Evolutionary conservation across 805 yeast species (phyloP), one percentile per base, ranked within the genome.

Genomic region (Myxozyma lipomycoides): DNA sequence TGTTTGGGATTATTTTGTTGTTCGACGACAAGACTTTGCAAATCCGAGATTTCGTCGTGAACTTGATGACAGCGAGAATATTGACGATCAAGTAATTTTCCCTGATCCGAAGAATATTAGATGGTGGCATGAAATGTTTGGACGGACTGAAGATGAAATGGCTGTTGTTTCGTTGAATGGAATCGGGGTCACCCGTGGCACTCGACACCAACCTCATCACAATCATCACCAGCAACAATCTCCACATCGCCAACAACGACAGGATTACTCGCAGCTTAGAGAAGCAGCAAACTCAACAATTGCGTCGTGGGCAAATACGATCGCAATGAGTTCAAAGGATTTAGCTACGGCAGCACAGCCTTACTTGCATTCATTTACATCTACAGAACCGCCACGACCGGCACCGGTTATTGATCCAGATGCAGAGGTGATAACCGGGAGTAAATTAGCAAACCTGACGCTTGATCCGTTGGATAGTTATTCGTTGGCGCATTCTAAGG

Each of bases 1-100:
- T 12, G 96, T 85, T 1, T 90, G 98, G 98, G 95, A 90, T 67
- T 90, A 93, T 64, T 91, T 93, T 70, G 73, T 81, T 48, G 85
- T 95, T 4, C 72, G 96, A 22, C 73, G 74, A 18, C 66, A 66
- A 9, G 95, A 90, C 64, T 91, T 90, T 62, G 68, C 75, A 1
- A 85, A 84, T 64, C 66, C 68, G 18, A 62, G 60, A 1, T 87
- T 76, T 62, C 60, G 61, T 4, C 47, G 49, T 4, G 45, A 55
- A 24, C 59, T 65, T 19, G 53, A 54, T 18, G 56, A 47, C 9
- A 37, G 17, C 21, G 51, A 48, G 43, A 48, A 60, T n/a, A 69
- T 68, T n/a, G 69, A 67, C 15, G 73, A 71, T 15, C 53, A 43
- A 32, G 78, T 73, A 43, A 64, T 86, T 1, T 78, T 79, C 43